Percentiles rank a stretch among this genome's conserved stretches.
Conservation (phyloP, 371 early-diverging fungal species). For the Dentiscutata heterogama region DNA sequence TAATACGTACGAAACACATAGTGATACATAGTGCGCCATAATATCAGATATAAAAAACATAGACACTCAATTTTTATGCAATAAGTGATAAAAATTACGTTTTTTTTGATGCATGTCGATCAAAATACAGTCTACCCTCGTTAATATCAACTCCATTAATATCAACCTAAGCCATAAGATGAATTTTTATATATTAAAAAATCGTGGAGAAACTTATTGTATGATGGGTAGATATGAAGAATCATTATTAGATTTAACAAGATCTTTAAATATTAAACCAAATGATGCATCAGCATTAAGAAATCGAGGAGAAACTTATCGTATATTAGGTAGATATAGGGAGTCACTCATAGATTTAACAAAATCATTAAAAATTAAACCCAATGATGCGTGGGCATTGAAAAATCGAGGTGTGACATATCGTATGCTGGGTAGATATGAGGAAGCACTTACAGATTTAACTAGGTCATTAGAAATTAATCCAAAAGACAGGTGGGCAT, state of each 20-base stretch:
- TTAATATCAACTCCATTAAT: no score
- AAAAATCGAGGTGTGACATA: slow-evolving; percentile 16
- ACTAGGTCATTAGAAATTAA: neutral
- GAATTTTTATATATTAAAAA: no score
- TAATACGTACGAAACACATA: no score
- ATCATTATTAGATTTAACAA: slow-evolving; percentile 10
- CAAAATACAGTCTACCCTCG: no score
- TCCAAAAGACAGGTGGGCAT: slow-evolving; percentile 3
- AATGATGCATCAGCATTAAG: neutral
- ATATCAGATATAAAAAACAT: no score
- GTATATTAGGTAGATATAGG: neutral
- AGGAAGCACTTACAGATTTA: slow-evolving; percentile 27
- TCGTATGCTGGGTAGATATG: slow-evolving; percentile 10
- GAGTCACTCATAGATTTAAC: slow-evolving; percentile 16
- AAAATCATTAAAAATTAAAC: slow-evolving; percentile 1
- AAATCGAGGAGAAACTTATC: slow-evolving; percentile 26
- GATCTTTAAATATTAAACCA: neutral
- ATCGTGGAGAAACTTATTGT: slow-evolving; percentile 18
- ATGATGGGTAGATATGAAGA: neutral
- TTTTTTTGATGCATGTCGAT: no score
- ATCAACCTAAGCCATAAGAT: no score
- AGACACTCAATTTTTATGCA: no score
- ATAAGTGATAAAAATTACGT: no score
- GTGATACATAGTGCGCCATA: no score
- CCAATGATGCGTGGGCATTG: slow-evolving; percentile 16